Base-by-base conservation (phyloP, 148 eudicot species). In the Polygonum maritimum region DNA sequence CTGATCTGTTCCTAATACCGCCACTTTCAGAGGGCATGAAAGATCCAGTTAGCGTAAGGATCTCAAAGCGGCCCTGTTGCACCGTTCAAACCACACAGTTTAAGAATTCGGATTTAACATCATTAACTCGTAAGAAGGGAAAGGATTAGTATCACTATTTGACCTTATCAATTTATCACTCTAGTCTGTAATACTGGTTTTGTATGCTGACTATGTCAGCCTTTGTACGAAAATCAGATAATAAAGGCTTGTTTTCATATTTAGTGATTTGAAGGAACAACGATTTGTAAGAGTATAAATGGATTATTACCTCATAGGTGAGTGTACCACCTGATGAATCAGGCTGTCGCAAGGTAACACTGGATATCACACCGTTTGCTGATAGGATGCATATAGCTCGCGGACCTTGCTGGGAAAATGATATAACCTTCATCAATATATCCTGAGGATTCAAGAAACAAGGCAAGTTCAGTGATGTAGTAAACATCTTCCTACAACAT, bases 401-500 rank as follows among this genome's bases (percentile, higher is more conserved):
- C 49, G 98, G 95, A 16, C 98, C 98, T 89, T 95, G 99, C 80
- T 95, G 99, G 76, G 98, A 96, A 79, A 96, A 96, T 55, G 99
- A 96, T 84, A 96, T 92, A 47, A 96, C 88, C 88, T 96, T 92
- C 97, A 87, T 91, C 6, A 87, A 91, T 18, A 96, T 94, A 85
- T 96, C 98, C 99, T 96, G 71, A 75, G 78, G 82, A 48, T 31
- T 75, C 80, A 71, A 67, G 21, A 67, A 67, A 67, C 19, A 67
- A 38, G 36, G 71, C n/a, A 38, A 4, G 41, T 5, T 33, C 44
- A 65, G 36, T 62, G 4, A 35, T 65, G 6, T 44, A 15, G 41
- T 65, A 65, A 65, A 15, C 1, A 26, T 26, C 31, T 26, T 26
- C 0, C 1, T 26, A 26, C 19, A 65, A 18, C 16, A 65, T 13